phyloP scores from a whole-genome alignment of 495 filamentous ascomycete genomes.

The Aspergillus cavernicola region DNA sequence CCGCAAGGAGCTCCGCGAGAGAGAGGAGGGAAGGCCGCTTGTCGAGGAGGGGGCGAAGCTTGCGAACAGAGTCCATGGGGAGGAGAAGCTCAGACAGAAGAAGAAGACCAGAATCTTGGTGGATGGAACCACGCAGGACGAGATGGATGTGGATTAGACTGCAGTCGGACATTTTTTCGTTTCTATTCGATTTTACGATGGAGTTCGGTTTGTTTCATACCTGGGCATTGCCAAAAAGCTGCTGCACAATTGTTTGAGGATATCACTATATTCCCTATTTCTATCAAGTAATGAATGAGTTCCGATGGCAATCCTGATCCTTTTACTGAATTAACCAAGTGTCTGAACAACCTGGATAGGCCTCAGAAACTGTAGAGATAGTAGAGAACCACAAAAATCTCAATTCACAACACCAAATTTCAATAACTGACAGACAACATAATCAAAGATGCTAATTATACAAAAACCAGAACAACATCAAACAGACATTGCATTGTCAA shows the following conservation, averaged over 20 bases:
- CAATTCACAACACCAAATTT: no score
- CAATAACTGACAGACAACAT: no score
- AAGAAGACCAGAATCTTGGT: conserved; percentile 59
- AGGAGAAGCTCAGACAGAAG: conserved; percentile 57
- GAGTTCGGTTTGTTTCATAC: conserved; percentile 23
- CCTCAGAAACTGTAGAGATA: no score
- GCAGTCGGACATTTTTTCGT: conserved; percentile 12
- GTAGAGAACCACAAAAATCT: no score
- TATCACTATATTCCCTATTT: neutral
- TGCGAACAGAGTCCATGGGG: conserved; percentile 36
- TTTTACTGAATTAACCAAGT: no score
- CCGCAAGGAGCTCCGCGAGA: conserved; percentile 46
- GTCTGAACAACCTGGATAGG: no score
- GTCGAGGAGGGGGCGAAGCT: conserved; percentile 22
- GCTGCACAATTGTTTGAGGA: conserved; percentile 8
- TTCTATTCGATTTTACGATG: conserved; percentile 18
- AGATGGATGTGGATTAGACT: conserved; percentile 65
- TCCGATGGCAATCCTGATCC: neutral
- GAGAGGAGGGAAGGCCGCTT: conserved; percentile 42
- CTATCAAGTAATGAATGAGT: conserved; percentile 1
- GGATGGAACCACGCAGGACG: conserved; percentile 62
- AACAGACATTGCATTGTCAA: no score
- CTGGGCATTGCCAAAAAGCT: conserved; percentile 15
- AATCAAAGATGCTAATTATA: neutral
- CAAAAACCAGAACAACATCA: neutral